A percentile compares a stretch with the other conserved stretches of the same genome.
Evolutionary conservation across 2,329 filamentous ascomycete species (phyloP).

Genomic region (Atkinsonella hypoxylon): DNA sequence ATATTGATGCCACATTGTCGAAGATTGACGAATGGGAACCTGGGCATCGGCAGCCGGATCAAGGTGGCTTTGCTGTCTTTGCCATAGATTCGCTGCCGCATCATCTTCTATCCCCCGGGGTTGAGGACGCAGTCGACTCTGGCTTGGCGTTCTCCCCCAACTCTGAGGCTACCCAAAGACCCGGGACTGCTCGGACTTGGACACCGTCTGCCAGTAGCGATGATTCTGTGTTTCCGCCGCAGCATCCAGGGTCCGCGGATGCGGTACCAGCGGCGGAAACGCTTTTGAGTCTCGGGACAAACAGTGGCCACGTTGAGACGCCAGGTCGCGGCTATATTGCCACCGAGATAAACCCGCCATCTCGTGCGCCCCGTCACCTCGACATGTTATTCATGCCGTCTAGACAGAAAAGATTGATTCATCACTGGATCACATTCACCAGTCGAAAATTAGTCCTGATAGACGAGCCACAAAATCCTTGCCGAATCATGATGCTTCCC

Average conservation of each 20-base stretch:
- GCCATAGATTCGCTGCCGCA: neutral
- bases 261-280: neutral
- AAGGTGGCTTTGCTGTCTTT: conserved; percentile 1
- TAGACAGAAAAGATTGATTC: conserved; percentile 13
- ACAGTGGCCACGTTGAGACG: neutral
- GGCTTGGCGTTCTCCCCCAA: neutral
- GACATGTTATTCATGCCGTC: conserved; percentile 10
- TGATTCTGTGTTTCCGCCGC: neutral
- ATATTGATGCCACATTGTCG: conserved; percentile 4
- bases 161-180: neutral
- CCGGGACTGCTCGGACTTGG: neutral
- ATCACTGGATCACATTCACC: conserved; percentile 16
- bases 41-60: neutral
- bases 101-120: neutral
- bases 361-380: conserved; percentile 8
- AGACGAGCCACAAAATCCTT: conserved; percentile 15
- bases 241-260: neutral
- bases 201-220: neutral
- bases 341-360: neutral
- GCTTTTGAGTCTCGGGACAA: neutral
- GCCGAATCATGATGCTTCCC: conserved; percentile 15
- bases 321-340: neutral
- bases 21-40: conserved; percentile 8
- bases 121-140: neutral
- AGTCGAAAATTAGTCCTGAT: conserved; percentile 15